Percentiles rank a stretch among this genome's conserved stretches.
phyloP scores from a whole-genome alignment of 1,284 basidiomycete species.

The Naganishia liquefaciens region DNA sequence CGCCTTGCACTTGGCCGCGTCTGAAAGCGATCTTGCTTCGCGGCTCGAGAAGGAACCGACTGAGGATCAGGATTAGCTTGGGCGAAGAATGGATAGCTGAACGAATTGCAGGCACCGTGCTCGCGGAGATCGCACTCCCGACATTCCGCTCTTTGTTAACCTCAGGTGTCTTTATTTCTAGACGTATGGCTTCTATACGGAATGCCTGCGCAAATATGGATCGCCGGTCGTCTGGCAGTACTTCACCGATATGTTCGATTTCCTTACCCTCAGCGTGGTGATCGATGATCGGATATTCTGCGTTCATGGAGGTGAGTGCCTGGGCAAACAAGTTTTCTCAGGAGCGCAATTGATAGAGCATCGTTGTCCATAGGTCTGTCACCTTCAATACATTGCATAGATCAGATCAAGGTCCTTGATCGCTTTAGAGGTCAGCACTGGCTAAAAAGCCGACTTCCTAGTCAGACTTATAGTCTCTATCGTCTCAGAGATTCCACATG shows the following conservation, averaged over 20 bases:
- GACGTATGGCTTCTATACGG: constrained; percentile 99
- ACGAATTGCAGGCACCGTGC: constrained; percentile 3
- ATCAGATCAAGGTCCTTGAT: constrained; percentile 99
- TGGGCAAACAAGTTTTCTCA: not conserved
- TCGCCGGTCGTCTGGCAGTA: constrained; percentile 97
- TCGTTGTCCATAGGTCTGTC: constrained; percentile 68
- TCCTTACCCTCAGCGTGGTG: constrained; percentile 92
- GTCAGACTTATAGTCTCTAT: not conserved
- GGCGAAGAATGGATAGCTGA: constrained; percentile 36
- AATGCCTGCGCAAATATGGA: constrained; percentile 97
- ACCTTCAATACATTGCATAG: constrained; percentile 97
- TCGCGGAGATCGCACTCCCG: not conserved
- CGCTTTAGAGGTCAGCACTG: constrained; percentile 77
- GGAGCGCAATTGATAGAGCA: not conserved
- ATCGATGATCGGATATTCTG: constrained; percentile 99
- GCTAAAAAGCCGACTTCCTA: not conserved
- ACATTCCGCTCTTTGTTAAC: not conserved
- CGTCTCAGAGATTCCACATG: constrained; percentile 88
- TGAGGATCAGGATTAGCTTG: constrained; percentile 3
- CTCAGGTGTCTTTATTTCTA: constrained; percentile 50
- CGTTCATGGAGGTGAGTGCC: constrained; percentile 83
- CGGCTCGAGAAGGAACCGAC: not conserved
- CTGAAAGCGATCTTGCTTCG: constrained; percentile 1
- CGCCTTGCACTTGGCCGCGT: constrained; percentile 13
- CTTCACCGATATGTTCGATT: constrained; percentile 99